Evolutionary conservation across 495 filamentous ascomycete genomes (phyloP), one percentile per base, ranked within the genome.

Genomic region (Hypoxylon lienhwacheense): DNA sequence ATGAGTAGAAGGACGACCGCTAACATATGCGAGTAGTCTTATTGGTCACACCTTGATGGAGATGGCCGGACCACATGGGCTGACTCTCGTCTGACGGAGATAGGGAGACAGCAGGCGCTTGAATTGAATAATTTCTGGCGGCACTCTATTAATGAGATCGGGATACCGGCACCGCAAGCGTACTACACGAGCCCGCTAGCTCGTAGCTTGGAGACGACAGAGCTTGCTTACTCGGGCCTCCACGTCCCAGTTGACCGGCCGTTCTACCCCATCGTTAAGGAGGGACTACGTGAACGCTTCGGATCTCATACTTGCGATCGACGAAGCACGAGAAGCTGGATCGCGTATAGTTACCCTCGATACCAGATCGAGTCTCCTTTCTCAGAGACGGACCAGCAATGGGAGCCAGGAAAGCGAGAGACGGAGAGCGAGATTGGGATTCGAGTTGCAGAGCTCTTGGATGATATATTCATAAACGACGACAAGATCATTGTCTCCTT

Each of bases 231-330:
- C 71, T 49, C 49, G 24, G 42, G 42, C 2, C 49, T 59, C 17
- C 2, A 22, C 7, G 41, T 53, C 6, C 10, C 28, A 20, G 4
- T 45, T 4, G 40, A 42, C 28, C 61, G 62, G 12, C 66, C 81
- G 4, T 89, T 87, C 68, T 70, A 68, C 0, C 86, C 87, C 0
- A 70, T 74, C 1, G 73, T 93, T 61, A 88, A 86, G 63, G 87
- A 92, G 62, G 66, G 81, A 15, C 70, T 92, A 50, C 80, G 90
- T 34, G 90, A 95, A 59, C 73, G 77, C 1, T 81, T 91, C 47
- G 81, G 82, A 34, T 74, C 84, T 35, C 89, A 93, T 64, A 92
- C 89, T 5, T 95, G 89, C 66, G 89, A 95, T 65, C 80, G 84
- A 10, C 78, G 90, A 1, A 75, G 77, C 42, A 75, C 55, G 19